Evolutionary conservation across 257 asterid species (phyloP).

Genomic region (Orobanche coerulescens): DNA sequence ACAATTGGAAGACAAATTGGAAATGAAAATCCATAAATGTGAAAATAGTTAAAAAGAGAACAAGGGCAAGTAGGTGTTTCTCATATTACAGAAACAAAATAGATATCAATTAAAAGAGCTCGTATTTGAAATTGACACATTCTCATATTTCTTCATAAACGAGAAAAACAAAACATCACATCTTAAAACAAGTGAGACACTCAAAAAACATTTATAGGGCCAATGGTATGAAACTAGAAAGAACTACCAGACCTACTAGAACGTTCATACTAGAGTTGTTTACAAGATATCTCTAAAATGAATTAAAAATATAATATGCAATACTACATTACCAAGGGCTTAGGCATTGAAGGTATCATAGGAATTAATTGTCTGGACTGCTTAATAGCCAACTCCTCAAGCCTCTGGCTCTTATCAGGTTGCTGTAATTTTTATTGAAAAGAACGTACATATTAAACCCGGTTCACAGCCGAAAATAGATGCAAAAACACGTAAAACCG

Average conservation of each 20-base stretch:
- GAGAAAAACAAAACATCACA: background rate
- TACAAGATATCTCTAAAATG: background rate
- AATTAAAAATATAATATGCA: background rate
- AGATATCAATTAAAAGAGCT: background rate
- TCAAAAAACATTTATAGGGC: slow-evolving; percentile 1
- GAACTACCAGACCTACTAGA: background rate
- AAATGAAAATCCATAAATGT: too few species aligned
- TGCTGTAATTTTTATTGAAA: slow-evolving; percentile 26
- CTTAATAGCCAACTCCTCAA: slow-evolving; percentile 63
- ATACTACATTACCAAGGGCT: slow-evolving; percentile 39
- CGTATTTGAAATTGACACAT: background rate
- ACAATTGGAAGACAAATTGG: too few species aligned
- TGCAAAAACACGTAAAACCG: background rate
- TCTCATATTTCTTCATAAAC: background rate
- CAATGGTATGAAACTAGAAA: slow-evolving; percentile 9
- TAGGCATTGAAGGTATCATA: slow-evolving; percentile 47
- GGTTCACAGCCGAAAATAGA: slow-evolving; percentile 5
- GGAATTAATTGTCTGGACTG: slow-evolving; percentile 68
- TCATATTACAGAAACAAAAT: background rate
- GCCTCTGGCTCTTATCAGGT: slow-evolving; percentile 56
- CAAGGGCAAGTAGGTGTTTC: background rate
- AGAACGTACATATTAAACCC: background rate
- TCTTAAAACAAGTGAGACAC: background rate
- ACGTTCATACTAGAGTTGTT: slow-evolving; percentile 4
- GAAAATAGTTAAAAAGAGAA: too few species aligned